Conservation (phyloP, 306 rosid species). For the Sicyos edulis region DNA sequence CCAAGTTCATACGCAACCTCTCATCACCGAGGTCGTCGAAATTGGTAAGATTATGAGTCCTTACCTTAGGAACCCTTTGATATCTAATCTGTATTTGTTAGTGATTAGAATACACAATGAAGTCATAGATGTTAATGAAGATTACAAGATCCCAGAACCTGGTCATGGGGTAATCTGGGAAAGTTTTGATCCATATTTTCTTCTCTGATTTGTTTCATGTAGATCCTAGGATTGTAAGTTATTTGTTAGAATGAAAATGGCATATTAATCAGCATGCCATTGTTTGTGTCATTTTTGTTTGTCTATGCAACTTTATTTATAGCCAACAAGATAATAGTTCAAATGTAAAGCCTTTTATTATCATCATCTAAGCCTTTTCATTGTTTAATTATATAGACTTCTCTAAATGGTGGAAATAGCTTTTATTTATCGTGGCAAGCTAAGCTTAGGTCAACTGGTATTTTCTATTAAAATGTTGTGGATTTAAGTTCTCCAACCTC, state of each 20-base stretch:
- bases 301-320: not conserved
- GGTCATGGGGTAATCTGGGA: conserved; percentile 50
- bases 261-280: not conserved
- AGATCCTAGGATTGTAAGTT: not conserved
- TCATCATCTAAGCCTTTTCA: too few species aligned
- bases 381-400: too few species aligned
- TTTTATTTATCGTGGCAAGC: too few species aligned
- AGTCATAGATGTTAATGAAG: conserved; percentile 26
- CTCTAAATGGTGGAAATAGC: too few species aligned
- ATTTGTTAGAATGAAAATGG: not conserved
- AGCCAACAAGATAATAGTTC: too few species aligned
- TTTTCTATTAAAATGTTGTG: too few species aligned
- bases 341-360: too few species aligned
- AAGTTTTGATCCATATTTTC: conserved; percentile 72
- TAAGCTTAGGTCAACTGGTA: too few species aligned
- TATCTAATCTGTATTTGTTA: conserved; percentile 54
- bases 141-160: conserved; percentile 30
- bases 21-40: conserved; percentile 38
- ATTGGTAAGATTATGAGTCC: conserved; percentile 53
- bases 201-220: conserved; percentile 44
- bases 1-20: conserved; percentile 24
- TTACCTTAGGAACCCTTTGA: conserved; percentile 66
- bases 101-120: conserved; percentile 52
- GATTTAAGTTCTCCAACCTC: too few species aligned
- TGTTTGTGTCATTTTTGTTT: not conserved